These are phyloP conservation scores for Avena atlantica DNA, from an alignment of 176 grass and related monocot genomes.

Conservation along the genomic window DNA sequence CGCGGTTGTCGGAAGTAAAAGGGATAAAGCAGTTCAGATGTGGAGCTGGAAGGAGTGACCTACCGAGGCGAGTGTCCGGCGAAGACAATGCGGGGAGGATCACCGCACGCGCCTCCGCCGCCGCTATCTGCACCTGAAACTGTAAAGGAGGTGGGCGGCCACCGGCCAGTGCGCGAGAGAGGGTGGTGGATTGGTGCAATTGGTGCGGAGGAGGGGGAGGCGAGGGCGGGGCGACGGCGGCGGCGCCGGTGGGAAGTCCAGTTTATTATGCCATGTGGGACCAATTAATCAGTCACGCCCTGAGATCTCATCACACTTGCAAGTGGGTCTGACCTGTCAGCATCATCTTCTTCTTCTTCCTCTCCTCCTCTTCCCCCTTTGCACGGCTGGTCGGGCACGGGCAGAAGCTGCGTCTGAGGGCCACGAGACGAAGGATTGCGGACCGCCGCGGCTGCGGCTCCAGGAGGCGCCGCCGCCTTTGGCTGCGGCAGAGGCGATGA, in stretches of 20 bases:
- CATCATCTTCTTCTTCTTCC: neutral
- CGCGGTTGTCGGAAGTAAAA: neutral
- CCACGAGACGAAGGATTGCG: neutral
- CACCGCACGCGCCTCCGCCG: neutral
- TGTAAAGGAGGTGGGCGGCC: neutral
- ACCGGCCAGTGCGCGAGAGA: neutral
- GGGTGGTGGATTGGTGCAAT: neutral
- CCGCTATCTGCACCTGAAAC: neutral
- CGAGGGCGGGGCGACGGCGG: neutral
- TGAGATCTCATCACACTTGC: no score
- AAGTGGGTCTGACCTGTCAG: neutral
- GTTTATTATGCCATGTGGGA: neutral
- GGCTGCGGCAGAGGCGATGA: neutral
- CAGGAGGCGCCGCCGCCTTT: neutral
- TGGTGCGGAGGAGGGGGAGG: neutral
- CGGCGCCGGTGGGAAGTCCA: neutral
- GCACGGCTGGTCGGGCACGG: neutral
- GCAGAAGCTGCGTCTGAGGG: conserved; percentile 3
- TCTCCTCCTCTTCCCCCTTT: no score
- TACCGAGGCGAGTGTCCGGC: neutral
- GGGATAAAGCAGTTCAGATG: neutral
- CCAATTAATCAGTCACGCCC: neutral
- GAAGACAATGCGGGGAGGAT: neutral
- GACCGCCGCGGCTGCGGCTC: neutral
- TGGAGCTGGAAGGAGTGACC: neutral